These are phyloP conservation scores for Leccinum aurantiacum DNA, from an alignment of 768 basidiomycete genomes.

Conservation along the genomic window DNA sequence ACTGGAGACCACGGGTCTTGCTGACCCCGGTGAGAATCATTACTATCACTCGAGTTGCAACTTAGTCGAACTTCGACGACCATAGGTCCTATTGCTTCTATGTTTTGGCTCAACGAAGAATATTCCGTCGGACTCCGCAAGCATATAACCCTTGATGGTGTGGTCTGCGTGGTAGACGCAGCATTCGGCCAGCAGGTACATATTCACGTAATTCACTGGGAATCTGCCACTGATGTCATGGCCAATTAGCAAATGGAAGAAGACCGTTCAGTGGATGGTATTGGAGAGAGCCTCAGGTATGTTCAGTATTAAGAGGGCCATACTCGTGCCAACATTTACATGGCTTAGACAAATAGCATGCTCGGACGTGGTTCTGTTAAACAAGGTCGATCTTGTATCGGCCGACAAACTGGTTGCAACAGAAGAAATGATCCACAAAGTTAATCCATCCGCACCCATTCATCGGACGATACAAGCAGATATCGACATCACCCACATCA, in stretches of 20 bases:
- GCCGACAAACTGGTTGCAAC: conserved; percentile 44
- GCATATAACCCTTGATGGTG: conserved; percentile 81
- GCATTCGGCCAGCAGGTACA: conserved; percentile 67
- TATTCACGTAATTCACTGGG: conserved; percentile 33
- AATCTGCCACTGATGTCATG: conserved; percentile 5
- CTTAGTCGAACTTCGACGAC: conserved; percentile 2
- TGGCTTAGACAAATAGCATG: conserved; percentile 84
- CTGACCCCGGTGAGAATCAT: conserved; percentile 75
- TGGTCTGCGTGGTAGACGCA: conserved; percentile 90
- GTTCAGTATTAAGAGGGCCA: not conserved
- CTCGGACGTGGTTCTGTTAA: conserved; percentile 88
- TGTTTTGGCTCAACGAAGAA: conserved; percentile 89
- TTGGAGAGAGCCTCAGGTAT: conserved; percentile 82
- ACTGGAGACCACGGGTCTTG: conserved; percentile 93
- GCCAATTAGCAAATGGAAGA: conserved; percentile 78
- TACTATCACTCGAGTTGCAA: not conserved
- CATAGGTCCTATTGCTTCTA: conserved; percentile 78
- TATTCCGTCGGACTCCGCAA: conserved; percentile 64
- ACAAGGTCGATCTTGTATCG: conserved; percentile 81
- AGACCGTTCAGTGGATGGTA: conserved; percentile 60
- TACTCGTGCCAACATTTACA: not conserved
- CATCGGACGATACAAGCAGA: conserved; percentile 68
- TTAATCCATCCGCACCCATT: conserved; percentile 82
- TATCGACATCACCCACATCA: conserved; percentile 73
- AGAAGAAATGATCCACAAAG: conserved; percentile 59